phyloP scores from a whole-genome alignment of 2,329 filamentous ascomycete species.

The Xylariaceae sp. region DNA sequence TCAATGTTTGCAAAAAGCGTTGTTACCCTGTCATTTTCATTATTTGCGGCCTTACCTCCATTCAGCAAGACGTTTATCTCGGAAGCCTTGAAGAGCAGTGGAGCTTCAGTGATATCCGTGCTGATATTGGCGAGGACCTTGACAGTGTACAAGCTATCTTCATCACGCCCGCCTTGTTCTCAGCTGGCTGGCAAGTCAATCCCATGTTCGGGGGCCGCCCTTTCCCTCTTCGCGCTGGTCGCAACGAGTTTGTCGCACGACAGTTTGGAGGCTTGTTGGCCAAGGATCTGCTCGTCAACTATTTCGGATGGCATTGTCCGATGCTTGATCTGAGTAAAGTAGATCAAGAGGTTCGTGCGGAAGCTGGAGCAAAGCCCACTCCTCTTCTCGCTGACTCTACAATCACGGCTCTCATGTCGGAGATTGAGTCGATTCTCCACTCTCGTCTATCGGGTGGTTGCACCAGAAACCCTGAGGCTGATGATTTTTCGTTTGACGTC shows the following conservation, averaged over 20 bases:
- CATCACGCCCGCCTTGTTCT: constrained; percentile 28
- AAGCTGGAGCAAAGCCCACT: too few relatives aligned
- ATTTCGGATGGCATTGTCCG: constrained; percentile 22
- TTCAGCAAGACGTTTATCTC: constrained; percentile 29
- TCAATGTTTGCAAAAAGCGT: constrained; percentile 5
- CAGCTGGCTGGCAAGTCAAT: constrained; percentile 30
- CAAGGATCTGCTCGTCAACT: constrained; percentile 9
- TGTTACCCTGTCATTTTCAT: constrained; percentile 23
- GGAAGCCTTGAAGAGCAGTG: constrained; percentile 6
- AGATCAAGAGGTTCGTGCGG: background rate
- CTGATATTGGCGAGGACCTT: constrained; percentile 13
- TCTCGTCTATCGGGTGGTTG: constrained; percentile 12
- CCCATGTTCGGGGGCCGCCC: constrained; percentile 18
- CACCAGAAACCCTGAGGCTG: constrained; percentile 8
- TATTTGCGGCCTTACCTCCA: constrained; percentile 25
- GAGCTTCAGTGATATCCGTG: constrained; percentile 18
- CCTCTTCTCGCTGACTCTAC: too few relatives aligned
- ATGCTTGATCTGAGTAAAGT: constrained; percentile 16
- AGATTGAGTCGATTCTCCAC: constrained; percentile 18
- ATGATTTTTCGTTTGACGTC: constrained; percentile 26
- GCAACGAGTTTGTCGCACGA: constrained; percentile 22
- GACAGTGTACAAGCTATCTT: constrained; percentile 17
- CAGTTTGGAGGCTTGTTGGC: constrained; percentile 29
- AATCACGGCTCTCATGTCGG: constrained; percentile 8
- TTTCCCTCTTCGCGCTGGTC: constrained; percentile 4